Evolutionary conservation across 441 rosid species (phyloP), one percentile per base, ranked within the genome.

Genomic region (Adansonia madagascariensis): DNA sequence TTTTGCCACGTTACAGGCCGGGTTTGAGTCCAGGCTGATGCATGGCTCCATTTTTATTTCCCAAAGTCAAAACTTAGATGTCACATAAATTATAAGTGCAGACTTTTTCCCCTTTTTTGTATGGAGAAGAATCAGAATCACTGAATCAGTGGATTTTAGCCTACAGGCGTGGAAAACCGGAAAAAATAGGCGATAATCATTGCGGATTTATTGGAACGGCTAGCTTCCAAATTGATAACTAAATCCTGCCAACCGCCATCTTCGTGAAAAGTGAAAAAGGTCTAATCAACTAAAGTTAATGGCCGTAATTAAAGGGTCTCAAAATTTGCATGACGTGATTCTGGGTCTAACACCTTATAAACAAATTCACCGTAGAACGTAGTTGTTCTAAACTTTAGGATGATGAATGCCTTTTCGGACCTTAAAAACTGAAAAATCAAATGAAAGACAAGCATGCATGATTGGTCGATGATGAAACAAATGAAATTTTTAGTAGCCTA

Each of bases 251-350:
- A 56, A 56, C 8, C 0, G 18, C 61, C 9, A 9, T 57, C 5
- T 27, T 55, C 65, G 6, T 1, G 8, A 14, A 31, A 62, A 31
- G 44, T 41, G 22, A 41, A 64, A 55, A 56, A 22, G 31, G 27
- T 8, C 22, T 57, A 18, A 57, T 22, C 64, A 59, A 59, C 64
- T 27, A 4, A 66, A 17, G 8, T 66, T 66, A 43, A 43, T 8
- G 27, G 15, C 52, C 75, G 49, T 53, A 35, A 71, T 71, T 71
- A 8, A 43, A n/a, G 75, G 75, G 63, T 64, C 14, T 64, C 24
- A 9, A 2, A 3, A 39, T 64, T n/a, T 7, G 49, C 14, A 8
- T 57, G 49, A 64, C 17, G 20, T 64, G 24, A 69, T 47, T 69
- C 12, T 46, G 41, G n/a, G 14, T 15, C 60, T 27, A 49, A 10